Percentiles rank a stretch among this genome's conserved stretches.
Evolutionary conservation across 176 grass and related monocot genomes (phyloP).

Genomic region (Carex scoparia): DNA sequence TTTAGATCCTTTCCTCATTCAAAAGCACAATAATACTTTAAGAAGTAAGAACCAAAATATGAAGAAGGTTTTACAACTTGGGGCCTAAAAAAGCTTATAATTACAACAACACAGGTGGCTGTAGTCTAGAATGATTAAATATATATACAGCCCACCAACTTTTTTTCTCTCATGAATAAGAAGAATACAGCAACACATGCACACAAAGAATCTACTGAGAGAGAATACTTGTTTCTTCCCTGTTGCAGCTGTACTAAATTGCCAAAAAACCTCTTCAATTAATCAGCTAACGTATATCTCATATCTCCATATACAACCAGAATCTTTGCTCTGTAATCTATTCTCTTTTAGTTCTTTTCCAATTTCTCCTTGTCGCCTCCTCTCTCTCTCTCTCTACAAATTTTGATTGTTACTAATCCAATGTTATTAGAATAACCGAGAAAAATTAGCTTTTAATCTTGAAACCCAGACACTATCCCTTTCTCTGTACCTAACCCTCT

Average conservation of each 20-base stretch:
- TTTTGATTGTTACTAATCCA: neutral
- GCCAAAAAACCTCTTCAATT: constrained; percentile 9
- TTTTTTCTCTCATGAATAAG: neutral
- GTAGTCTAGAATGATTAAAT: neutral
- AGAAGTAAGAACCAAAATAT: neutral
- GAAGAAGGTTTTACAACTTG: neutral
- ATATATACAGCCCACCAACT: constrained; percentile 9
- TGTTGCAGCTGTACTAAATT: constrained; percentile 13
- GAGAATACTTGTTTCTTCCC: constrained; percentile 14
- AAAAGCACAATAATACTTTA: neutral
- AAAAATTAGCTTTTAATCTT: neutral
- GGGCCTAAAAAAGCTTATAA: neutral
- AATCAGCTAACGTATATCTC: neutral
- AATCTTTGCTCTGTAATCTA: neutral
- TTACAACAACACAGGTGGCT: neutral
- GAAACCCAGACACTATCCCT: neutral
- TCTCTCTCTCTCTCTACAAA: neutral
- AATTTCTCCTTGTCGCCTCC: neutral
- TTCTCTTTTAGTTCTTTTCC: neutral
- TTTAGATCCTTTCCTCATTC: no score
- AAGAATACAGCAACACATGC: constrained; percentile 19
- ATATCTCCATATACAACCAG: neutral
- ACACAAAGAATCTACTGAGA: constrained; percentile 23
- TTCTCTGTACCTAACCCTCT: constrained; percentile 17
- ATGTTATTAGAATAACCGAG: neutral